These are phyloP conservation scores for Colletotrichum sidae DNA, from an alignment of 2,329 filamentous ascomycete species.

Conservation along the genomic window DNA sequence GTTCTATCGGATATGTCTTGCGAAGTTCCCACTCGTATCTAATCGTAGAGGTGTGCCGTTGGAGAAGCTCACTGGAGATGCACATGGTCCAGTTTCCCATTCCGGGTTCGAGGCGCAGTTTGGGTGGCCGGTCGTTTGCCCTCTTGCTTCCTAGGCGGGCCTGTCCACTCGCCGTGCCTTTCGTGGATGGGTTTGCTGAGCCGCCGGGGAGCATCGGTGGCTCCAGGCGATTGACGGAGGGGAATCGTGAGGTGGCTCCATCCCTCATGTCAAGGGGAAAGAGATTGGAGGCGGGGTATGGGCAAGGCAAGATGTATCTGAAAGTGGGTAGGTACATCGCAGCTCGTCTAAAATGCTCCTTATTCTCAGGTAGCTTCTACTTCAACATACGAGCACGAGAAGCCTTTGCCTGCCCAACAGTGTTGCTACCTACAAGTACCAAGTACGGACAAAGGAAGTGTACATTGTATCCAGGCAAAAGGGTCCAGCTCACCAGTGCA, in stretches of 20 bases:
- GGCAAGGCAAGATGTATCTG: not conserved
- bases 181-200: conserved; percentile 8
- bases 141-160: too few species aligned
- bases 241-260: conserved; percentile 12
- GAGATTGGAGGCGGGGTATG: conserved; percentile 34
- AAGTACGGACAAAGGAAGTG: too few species aligned
- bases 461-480: too few species aligned
- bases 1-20: too few species aligned
- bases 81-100: not conserved
- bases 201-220: conserved; percentile 25
- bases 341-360: not conserved
- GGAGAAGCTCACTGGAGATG: too few species aligned
- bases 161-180: too few species aligned
- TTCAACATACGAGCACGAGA: not conserved
- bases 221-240: conserved; percentile 7
- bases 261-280: conserved; percentile 17
- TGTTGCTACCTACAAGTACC: too few species aligned
- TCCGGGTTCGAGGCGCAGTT: not conserved
- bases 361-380: conserved; percentile 8
- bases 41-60: too few species aligned
- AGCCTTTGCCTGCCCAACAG: too few species aligned
- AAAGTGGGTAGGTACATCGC: conserved; percentile 6
- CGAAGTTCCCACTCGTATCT: too few species aligned
- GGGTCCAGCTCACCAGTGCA: too few species aligned
- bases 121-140: too few species aligned